Conservation (phyloP, 179 eudicot genomes). For the Actinidia chinensis region DNA sequence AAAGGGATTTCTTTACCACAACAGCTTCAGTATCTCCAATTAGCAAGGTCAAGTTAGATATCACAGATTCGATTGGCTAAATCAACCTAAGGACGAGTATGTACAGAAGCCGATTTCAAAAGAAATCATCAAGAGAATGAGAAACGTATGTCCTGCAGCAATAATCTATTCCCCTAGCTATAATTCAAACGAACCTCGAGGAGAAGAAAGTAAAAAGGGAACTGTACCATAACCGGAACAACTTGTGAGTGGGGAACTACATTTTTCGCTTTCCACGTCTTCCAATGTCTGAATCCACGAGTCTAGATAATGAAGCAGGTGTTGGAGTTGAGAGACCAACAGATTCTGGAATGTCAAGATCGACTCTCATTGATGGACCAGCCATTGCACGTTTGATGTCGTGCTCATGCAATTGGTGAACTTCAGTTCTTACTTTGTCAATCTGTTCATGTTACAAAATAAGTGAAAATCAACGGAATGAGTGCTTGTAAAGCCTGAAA, state of each 20-base stretch:
- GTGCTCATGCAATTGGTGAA: constrained; percentile 48
- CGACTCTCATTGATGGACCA: constrained; percentile 48
- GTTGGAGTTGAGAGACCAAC: constrained; percentile 55
- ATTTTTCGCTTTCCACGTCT: constrained; percentile 72
- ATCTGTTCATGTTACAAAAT: constrained; percentile 44
- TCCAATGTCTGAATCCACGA: constrained; percentile 65
- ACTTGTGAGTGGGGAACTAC: constrained; percentile 24
- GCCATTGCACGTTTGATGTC: constrained; percentile 56
- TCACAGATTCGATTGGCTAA: not conserved
- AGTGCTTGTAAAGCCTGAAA: not conserved
- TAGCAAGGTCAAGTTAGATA: not conserved
- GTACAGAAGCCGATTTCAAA: not conserved
- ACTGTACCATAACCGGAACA: not conserved
- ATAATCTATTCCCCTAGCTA: not conserved
- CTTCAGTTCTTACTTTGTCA: constrained; percentile 49
- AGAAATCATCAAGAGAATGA: not conserved
- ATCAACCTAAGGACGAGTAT: not conserved
- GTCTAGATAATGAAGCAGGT: constrained; percentile 62
- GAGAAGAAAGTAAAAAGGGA: not conserved
- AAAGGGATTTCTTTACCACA: not conserved
- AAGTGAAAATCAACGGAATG: not conserved
- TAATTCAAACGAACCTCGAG: not conserved
- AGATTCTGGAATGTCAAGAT: constrained; percentile 95
- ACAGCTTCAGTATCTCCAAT: not conserved
- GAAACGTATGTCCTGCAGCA: not conserved